These are phyloP conservation scores for Tolypocladium nubicola DNA, from an alignment of 2,329 filamentous ascomycete species.

Conservation along the genomic window DNA sequence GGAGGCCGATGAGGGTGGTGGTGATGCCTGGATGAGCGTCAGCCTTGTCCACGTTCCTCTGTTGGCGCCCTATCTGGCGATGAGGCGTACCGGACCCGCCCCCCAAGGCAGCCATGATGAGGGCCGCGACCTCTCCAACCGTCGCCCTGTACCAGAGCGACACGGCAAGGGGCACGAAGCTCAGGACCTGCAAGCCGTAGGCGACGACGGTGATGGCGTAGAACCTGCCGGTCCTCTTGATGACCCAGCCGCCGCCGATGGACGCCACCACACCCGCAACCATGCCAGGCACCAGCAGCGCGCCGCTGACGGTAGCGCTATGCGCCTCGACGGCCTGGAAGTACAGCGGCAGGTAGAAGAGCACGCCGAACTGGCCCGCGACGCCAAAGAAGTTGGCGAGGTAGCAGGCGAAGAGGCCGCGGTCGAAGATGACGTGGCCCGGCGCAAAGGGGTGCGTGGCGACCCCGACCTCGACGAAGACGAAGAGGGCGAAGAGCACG, in stretches of 20 bases:
- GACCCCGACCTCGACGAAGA: conserved; percentile 56
- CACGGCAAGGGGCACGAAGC: conserved; percentile 26
- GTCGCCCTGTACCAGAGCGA: conserved; percentile 1
- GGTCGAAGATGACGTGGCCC: conserved; percentile 60
- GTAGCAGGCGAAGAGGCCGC: conserved; percentile 56
- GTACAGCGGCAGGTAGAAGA: conserved; percentile 70
- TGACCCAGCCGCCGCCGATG: conserved; percentile 52
- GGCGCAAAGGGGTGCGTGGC: conserved; percentile 66
- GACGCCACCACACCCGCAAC: conserved; percentile 51
- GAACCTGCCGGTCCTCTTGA: conserved; percentile 61
- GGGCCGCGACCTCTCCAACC: conserved; percentile 39
- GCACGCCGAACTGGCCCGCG: conserved; percentile 40
- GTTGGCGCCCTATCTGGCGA: background rate
- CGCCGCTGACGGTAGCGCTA: conserved; percentile 51
- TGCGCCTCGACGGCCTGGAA: conserved; percentile 62
- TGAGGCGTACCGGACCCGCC: conserved; percentile 21
- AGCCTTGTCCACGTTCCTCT: background rate
- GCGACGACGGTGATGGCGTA: conserved; percentile 34
- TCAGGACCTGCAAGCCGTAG: conserved; percentile 40
- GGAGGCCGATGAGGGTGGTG: conserved; percentile 58
- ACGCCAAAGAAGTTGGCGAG: conserved; percentile 63
- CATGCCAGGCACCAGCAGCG: conserved; percentile 58
- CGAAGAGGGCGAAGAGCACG: conserved; percentile 53
- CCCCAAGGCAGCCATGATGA: conserved; percentile 36
- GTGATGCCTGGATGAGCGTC: conserved; percentile 42